Base-by-base conservation (phyloP, 2,329 filamentous ascomycete genomes). In the Botrytis fabae region DNA sequence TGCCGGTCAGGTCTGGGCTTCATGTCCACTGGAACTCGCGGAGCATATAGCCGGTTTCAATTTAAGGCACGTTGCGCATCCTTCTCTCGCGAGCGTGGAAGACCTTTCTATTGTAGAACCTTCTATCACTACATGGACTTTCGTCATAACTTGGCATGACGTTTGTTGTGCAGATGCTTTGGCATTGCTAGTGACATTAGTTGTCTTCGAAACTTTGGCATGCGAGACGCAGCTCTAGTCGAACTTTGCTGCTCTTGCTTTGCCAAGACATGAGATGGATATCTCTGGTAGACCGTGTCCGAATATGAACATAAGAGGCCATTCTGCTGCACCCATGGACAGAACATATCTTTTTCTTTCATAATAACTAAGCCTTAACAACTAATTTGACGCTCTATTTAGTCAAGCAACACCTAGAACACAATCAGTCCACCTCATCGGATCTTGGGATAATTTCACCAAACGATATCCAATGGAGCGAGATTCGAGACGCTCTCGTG, bases 371-470 rank as follows among this genome's bases (percentile, higher is more conserved):
- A 64, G 51, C 32, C 46, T 44, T 54, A n/a, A 71, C 20, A 68
- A 51, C 69, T 71, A 71, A 71, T 57, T 63, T 54, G 32, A 54
- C 65, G 12, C 60, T 35, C 46, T 38, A 48, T 74, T 62, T 80
- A 91, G 89, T 80, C 86, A 88, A 83, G 90, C 89, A 71, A 82
- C 87, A 77, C 86, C 87, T 76, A 86, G 88, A 69, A 86, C 90
- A 75, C 86, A 87, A 75, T 91, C 91, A 62, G 93, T 98, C 77
- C 90, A 93, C 80, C 87, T 98, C 63, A 86, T 96, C 78, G 95
- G 95, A 75, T 97, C 94, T 76, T 98, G 95, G 95, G 95, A 98
- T 84, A 97, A 97, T 84, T 98, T 98, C 83, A 86, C 87, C 74
- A 90, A 88, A 80, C 85, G 89, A 68, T 95, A 97, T 85, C 85